A percentile compares a stretch with the other conserved stretches of the same genome.
These are phyloP conservation scores for Sporothrix dimorphospora DNA, from an alignment of 2,329 filamentous ascomycete genomes.

Conservation along the genomic window DNA sequence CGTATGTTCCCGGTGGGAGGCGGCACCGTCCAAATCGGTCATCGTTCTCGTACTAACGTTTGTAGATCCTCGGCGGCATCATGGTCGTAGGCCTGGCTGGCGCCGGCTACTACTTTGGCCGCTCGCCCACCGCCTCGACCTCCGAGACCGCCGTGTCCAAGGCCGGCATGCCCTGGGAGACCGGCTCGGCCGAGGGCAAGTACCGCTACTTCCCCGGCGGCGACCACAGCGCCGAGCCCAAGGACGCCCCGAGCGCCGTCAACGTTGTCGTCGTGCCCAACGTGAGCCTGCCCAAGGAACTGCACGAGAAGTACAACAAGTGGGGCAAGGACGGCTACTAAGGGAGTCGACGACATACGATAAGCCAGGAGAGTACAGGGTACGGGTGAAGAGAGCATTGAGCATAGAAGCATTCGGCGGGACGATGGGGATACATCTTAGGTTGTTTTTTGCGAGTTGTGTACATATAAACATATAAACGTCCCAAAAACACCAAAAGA, in stretches of 20 bases:
- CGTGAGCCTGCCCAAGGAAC: conserved; percentile 86
- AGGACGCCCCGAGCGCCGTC: conserved; percentile 91
- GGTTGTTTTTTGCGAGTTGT: conserved; percentile 14
- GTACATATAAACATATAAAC: conserved; percentile 23
- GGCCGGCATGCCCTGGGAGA: conserved; percentile 90
- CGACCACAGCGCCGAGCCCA: conserved; percentile 72
- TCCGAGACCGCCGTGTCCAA: conserved; percentile 77
- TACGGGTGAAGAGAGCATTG: neutral
- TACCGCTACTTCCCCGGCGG: conserved; percentile 85
- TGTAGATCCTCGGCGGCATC: conserved; percentile 83
- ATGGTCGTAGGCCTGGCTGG: conserved; percentile 88
- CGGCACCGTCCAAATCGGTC: too few relatives aligned
- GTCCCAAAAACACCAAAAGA: conserved; percentile 13
- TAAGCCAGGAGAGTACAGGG: neutral
- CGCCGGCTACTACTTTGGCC: conserved; percentile 87
- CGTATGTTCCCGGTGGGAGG: too few relatives aligned
- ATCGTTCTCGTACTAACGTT: too few relatives aligned
- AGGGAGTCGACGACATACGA: conserved; percentile 36
- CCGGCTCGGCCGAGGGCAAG: conserved; percentile 64
- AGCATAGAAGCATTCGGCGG: neutral
- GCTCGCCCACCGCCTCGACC: conserved; percentile 80
- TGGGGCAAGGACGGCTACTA: conserved; percentile 97
- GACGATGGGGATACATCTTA: neutral
- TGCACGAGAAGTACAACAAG: conserved; percentile 99
- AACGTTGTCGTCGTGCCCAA: conserved; percentile 94